phyloP scores from a whole-genome alignment of 495 filamentous ascomycete genomes.

The Xylaria palmicola region DNA sequence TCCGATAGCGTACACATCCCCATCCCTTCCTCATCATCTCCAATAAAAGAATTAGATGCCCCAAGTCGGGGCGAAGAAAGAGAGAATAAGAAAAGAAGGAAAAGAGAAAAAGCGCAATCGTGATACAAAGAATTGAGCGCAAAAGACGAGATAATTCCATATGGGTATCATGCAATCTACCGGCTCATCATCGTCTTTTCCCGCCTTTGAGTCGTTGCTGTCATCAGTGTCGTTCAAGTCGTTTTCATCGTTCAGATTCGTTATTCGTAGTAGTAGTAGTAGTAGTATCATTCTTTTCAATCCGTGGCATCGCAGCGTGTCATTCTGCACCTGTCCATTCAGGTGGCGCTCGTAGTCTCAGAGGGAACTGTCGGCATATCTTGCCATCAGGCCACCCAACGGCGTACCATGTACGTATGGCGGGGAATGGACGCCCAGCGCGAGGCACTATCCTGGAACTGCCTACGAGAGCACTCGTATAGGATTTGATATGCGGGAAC shows the following conservation, averaged over 20 bases:
- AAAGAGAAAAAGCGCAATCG: not conserved
- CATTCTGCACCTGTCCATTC: not conserved
- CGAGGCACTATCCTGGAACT: not conserved
- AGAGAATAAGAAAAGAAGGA: not conserved
- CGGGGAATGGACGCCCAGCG: not conserved
- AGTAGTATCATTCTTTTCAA: not conserved
- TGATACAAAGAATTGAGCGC: not conserved
- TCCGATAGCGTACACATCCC: slow-evolving; percentile 7
- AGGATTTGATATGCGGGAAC: not conserved
- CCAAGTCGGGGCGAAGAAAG: no score
- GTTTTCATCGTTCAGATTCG: not conserved
- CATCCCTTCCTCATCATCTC: not conserved
- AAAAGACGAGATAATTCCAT: not conserved
- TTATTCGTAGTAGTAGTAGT: not conserved
- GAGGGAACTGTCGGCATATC: not conserved
- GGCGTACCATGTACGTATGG: not conserved
- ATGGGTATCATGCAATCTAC: slow-evolving; percentile 9
- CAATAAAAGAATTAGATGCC: no score
- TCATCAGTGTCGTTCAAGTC: not conserved
- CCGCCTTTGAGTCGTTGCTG: not conserved
- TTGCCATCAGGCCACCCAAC: not conserved
- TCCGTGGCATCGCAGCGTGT: not conserved
- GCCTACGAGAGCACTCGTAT: not conserved
- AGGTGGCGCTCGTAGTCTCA: not conserved
- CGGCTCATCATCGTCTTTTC: not conserved